A percentile compares a stretch with the other conserved stretches of the same genome.
These are phyloP conservation scores for Penicillium palitans DNA, from an alignment of 2,329 filamentous ascomycete genomes.

Conservation along the genomic window DNA sequence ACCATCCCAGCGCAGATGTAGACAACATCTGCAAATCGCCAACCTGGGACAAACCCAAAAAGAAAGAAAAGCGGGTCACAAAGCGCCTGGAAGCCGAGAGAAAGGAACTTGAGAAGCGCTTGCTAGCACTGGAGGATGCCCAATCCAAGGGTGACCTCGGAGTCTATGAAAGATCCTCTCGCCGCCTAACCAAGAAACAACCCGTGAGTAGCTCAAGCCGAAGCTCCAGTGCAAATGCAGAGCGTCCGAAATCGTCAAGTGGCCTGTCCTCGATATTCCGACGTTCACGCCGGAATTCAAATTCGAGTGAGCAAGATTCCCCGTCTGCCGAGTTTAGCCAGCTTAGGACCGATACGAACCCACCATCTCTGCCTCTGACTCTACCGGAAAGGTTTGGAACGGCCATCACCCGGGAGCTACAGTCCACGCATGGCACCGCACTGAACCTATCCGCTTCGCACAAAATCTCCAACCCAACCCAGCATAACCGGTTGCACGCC, in stretches of 20 bases:
- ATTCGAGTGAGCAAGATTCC: conserved; percentile 18
- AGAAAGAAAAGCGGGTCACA: conserved; percentile 35
- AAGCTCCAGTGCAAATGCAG: conserved; percentile 33
- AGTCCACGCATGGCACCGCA: conserved; percentile 23
- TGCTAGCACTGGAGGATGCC: conserved; percentile 22
- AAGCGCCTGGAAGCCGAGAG: conserved; percentile 36
- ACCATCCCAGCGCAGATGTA: conserved; percentile 4
- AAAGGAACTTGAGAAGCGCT: conserved; percentile 32
- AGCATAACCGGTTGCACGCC: conserved; percentile 17
- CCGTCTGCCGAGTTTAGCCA: conserved; percentile 5
- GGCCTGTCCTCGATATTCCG: conserved; percentile 33
- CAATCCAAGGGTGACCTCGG: conserved; percentile 21
- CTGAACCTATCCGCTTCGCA: conserved; percentile 17
- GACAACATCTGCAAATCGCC: conserved; percentile 20
- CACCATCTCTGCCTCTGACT: conserved; percentile 25
- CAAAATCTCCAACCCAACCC: conserved; percentile 3
- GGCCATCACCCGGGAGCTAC: conserved; percentile 33
- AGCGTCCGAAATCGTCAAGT: conserved; percentile 27
- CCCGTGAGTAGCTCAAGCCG: conserved; percentile 32
- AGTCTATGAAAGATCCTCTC: conserved; percentile 26
- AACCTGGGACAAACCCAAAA: conserved; percentile 24
- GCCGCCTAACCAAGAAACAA: conserved; percentile 40
- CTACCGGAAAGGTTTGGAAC: conserved; percentile 34
- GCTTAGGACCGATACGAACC: conserved; percentile 11
- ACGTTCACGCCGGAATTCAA: conserved; percentile 28